Conservation (phyloP, 2,329 filamentous ascomycete genomes). For the Aspergillus sp. region DNA sequence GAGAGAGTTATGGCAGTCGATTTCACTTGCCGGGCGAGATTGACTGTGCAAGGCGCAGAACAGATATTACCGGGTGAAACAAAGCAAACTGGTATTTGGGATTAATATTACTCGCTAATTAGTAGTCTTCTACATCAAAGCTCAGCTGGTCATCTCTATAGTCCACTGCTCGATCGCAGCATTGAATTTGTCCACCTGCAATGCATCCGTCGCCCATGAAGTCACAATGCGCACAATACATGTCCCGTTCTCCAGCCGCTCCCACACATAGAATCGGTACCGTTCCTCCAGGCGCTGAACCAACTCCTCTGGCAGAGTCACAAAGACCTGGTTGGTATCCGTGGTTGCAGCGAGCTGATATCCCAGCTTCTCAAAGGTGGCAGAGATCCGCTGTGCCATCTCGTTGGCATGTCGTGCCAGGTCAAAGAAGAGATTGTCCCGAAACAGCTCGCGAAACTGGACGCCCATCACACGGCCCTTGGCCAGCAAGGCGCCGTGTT, state of each 20-base stretch:
- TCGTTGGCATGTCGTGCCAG: conserved; percentile 47
- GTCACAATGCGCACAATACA: conserved; percentile 49
- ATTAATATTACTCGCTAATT: too few relatives aligned
- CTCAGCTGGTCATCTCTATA: neutral
- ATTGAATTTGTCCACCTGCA: conserved; percentile 41
- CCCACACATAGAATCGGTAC: conserved; percentile 52
- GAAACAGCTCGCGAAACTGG: conserved; percentile 52
- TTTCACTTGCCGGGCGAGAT: too few relatives aligned
- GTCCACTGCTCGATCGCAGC: conserved; percentile 29
- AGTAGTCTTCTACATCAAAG: too few relatives aligned
- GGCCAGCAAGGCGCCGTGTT: conserved; percentile 51
- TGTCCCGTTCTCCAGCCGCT: conserved; percentile 39
- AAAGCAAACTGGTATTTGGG: too few relatives aligned
- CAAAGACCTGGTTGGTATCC: conserved; percentile 55
- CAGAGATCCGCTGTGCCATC: conserved; percentile 46
- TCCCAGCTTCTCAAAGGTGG: conserved; percentile 43
- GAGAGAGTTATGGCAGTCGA: too few relatives aligned
- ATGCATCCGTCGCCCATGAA: conserved; percentile 50
- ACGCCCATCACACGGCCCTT: conserved; percentile 51
- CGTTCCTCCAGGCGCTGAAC: conserved; percentile 42
- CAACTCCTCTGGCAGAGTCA: conserved; percentile 40
- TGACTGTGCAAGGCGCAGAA: too few relatives aligned
- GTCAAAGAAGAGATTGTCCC: conserved; percentile 46
- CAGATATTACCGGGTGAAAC: too few relatives aligned
- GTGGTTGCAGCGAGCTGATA: conserved; percentile 46